Base-by-base conservation (phyloP, 2,329 filamentous ascomycete genomes). In the Alternaria metachromatica region DNA sequence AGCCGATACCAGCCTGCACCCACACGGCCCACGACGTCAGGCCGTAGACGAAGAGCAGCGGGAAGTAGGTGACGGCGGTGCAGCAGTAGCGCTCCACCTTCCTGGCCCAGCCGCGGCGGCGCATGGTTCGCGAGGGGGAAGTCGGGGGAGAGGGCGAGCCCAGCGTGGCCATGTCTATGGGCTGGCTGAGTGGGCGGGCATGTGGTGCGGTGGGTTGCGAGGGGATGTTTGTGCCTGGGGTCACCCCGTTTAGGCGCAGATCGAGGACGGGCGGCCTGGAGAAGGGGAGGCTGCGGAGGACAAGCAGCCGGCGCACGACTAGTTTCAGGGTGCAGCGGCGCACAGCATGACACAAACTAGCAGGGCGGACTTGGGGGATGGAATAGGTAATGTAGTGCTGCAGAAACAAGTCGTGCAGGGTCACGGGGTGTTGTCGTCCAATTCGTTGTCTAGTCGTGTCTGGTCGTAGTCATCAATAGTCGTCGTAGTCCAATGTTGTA, bases 1-100 rank as follows among this genome's bases (percentile, higher is more conserved):
- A 74, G 56, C 92, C 92, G 63, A 97, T 92, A 60, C 85, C 89
- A 51, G 92, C 86, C 72, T 94, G 87, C 9, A 97, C 94, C 86
- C 92, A 97, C n/a, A 91, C 88, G 3, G 93, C 94, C 96, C 96
- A 99, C 11, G 91, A 91, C n/a, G 93, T 95, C 70, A 97, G 81
- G 60, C 91, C 87, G 76, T 97, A 97, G 62, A 98, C 92, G 77
- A 98, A 97, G 26, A 84, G 84, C 18, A 98, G 85, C n/a, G 95
- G 95, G 71, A 97, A 92, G 80, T 94, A 97, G 25, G 89, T 92
- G 57, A 91, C 86, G 64, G 89, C 87, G 46, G 86, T 83, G 83
- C 94, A 98, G 85, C 94, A 97, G 76, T 88, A 90, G 54, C 94
- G 91, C 85, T 97, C 94, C 73, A 92, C 85, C 78, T 86, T 88